Base-by-base conservation (phyloP, 805 yeast species). In the Yamadazyma nakazawae region DNA sequence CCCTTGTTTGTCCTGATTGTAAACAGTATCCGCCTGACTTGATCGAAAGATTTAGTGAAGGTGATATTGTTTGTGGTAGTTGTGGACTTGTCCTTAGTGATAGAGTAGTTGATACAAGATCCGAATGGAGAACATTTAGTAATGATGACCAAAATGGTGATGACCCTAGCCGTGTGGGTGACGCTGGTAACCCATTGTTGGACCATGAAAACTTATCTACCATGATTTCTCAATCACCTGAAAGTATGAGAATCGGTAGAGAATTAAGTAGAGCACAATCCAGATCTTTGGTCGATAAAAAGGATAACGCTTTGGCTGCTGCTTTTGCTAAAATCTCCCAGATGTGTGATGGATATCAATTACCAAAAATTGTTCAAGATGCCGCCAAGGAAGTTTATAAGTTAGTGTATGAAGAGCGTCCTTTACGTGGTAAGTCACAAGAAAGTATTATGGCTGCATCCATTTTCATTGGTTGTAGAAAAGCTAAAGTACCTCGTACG, bases 151-250 rank as follows among this genome's bases (percentile, higher is more conserved):
- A 92, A 65, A 94, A 92, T 57, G 96, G 96, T 58, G 97, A 90
- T 66, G 99, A 92, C 64, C 99, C 99, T 4, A 84, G 94, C 54
- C 98, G 99, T 87, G 99, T 92, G 53, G 99, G 99, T 66, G 97
- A 91, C 62, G 97, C 97, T 5, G 84, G 90, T 14, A 91, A 91
- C 62, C 97, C 97, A 9, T 72, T 91, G 45, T 75, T 94, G 55
- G 97, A 91, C 60, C 86, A 95, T 17, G 92, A 87, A 57, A 95
- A 91, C 65, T 81, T 92, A 46, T 88, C 95, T 13, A 92, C 99
- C 4, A 84, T 91, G 74, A 94, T 94, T 50, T 87, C 96, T 24
- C 82, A 84, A 48, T 90, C 85, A 16, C 88, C 88, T 34, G 95
- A 89, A 37, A 95, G 91, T 52, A 79, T 84, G n/a, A 79, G 83